phyloP scores from a whole-genome alignment of 441 rosid species.

The Corymbia citriodora region DNA sequence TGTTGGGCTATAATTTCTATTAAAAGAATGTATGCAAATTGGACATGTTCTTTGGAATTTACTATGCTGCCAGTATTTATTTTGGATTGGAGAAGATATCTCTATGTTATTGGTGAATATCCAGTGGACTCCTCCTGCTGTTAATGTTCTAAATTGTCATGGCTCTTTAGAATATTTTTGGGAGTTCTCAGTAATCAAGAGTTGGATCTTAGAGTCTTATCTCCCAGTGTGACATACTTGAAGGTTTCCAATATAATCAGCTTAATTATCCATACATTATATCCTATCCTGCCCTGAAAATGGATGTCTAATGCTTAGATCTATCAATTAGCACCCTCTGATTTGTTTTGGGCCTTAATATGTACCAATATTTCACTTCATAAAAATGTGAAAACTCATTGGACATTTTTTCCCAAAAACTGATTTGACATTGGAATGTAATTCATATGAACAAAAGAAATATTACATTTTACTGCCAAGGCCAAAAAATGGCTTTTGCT shows the following conservation, averaged over 20 bases:
- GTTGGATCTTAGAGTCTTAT: not conserved
- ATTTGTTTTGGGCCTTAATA: not conserved
- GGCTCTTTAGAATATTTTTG: not conserved
- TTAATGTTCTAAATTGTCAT: not conserved
- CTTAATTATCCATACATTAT: not conserved
- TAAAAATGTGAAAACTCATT: not conserved
- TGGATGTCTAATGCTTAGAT: not conserved
- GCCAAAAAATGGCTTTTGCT: not conserved
- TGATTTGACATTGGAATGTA: not conserved
- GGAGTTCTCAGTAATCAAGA: not conserved
- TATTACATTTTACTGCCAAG: not conserved
- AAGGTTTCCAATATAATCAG: not conserved
- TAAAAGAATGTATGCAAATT: not conserved
- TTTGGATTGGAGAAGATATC: not conserved
- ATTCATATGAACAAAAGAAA: not conserved
- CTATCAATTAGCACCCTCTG: not conserved
- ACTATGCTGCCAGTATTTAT: not conserved
- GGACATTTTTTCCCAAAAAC: not conserved
- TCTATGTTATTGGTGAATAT: not conserved
- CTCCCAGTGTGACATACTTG: not conserved
- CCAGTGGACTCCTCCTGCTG: not conserved
- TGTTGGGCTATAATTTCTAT: not conserved
- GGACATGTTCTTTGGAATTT: not conserved
- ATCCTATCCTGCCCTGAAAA: not conserved
- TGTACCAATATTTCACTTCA: not conserved